These are phyloP conservation scores for Psilocybe mexicana DNA, from an alignment of 1,284 basidiomycete species.

Conservation along the genomic window DNA sequence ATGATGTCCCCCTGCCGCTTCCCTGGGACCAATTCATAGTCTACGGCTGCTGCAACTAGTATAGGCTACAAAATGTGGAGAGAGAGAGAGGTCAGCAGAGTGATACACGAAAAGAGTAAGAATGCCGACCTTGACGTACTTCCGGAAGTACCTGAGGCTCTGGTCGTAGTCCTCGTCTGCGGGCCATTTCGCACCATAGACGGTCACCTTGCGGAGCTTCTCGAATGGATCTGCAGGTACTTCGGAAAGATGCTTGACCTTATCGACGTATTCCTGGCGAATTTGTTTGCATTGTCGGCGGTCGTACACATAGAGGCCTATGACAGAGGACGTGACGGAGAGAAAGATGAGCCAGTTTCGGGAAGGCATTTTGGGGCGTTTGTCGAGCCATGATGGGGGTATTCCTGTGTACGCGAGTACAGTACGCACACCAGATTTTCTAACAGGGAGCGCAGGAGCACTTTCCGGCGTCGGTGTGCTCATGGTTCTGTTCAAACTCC, in stretches of 20 bases:
- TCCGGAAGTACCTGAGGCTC: conserved; percentile 85
- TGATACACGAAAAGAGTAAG: conserved; percentile 20
- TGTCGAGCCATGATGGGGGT: conserved; percentile 71
- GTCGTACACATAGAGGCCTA: conserved; percentile 85
- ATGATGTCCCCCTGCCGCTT: conserved; percentile 87
- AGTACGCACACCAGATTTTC: conserved; percentile 46
- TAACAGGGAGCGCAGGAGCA: conserved; percentile 11
- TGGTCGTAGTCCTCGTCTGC: conserved; percentile 93
- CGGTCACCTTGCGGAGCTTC: conserved; percentile 78
- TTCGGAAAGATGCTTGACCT: conserved; percentile 77
- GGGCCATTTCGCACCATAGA: conserved; percentile 90
- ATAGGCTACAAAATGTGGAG: conserved; percentile 65
- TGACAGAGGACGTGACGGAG: conserved; percentile 67
- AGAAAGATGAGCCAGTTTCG: conserved; percentile 95
- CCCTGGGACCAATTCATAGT: conserved; percentile 85
- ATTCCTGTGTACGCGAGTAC: conserved; percentile 69
- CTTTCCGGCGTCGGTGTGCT: conserved; percentile 7
- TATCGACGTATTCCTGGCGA: conserved; percentile 76
- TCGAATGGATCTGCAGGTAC: conserved; percentile 68
- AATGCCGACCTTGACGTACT: conserved; percentile 87
- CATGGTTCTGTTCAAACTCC: conserved; percentile 1
- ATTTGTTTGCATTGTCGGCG: conserved; percentile 77
- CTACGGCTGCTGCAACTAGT: conserved; percentile 90
- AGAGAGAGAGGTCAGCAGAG: conserved; percentile 11
- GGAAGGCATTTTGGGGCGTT: conserved; percentile 80